Evolutionary conservation across 1,139 yeast genomes (phyloP), one percentile per base, ranked within the genome.

Genomic region (Nakaseomyces bracarensis): DNA sequence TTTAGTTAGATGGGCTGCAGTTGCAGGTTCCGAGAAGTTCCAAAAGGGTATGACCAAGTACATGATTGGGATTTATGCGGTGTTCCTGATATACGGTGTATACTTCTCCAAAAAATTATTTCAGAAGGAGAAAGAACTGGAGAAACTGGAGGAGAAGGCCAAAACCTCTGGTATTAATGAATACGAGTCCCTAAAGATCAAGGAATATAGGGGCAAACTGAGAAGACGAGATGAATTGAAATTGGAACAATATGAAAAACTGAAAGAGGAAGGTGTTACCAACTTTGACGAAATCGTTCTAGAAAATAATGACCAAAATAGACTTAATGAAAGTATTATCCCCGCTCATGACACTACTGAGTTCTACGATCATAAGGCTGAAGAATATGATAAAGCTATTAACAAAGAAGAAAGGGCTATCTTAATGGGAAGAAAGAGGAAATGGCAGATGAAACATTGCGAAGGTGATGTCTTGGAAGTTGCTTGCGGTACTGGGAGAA

Each of bases 401-500:
- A 78, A 82, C 54, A 75, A 85, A 72, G 98, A 91, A 68, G 98
- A 91, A 59, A 66, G 79, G 42, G 75, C 85, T 41, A 78, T 93
- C 47, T 72, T 84, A 38, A 77, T 91, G 74, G 94, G 95, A 35
- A 72, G 75, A 51, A 77, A 87, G 65, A 75, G 99, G 54, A 77
- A 78, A 53, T 82, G 94, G 84, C 66, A 86, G 39, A 82, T 84
- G 86, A 74, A 71, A 39, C 82, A 85, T 48, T 74, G 83, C 40
- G 65, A 69, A 46, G 97, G 97, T 22, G 96, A 87, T 58, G 96
- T 87, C 1, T 67, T 91, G 46, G 98, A 93, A 63, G 91, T 89
- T 14, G 82, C 96, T 0, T 85, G 95, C 58, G 98, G 98, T 43
- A 91, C 98, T 0, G 98, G 98, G 3, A 74, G 98, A 61, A 91